A percentile compares a stretch with the other conserved stretches of the same genome.
Conservation (phyloP, 768 basidiomycete genomes). For the Leccinum pellstonianum region DNA sequence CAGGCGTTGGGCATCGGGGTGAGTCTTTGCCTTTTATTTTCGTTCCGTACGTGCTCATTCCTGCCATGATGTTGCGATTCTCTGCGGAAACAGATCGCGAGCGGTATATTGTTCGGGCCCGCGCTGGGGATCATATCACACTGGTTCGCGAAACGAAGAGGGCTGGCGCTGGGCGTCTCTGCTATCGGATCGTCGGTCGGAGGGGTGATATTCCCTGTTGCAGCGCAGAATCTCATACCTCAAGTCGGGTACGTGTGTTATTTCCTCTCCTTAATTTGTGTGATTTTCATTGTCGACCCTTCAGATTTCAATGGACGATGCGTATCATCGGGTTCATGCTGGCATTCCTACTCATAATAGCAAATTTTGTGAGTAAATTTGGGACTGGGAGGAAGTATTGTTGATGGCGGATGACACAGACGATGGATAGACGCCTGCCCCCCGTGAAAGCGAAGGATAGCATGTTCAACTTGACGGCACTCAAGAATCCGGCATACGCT, state of each 20-base stretch:
- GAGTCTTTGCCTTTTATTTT: constrained; percentile 18
- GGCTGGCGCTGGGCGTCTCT: constrained; percentile 57
- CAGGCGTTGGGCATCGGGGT: constrained; percentile 71
- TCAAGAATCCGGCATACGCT: constrained; percentile 46
- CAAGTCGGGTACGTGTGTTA: constrained; percentile 48
- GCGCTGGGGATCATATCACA: constrained; percentile 60
- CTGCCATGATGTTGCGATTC: neutral
- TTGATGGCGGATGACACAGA: constrained; percentile 13
- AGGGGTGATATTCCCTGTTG: constrained; percentile 65
- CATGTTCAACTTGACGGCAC: constrained; percentile 53
- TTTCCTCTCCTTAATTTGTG: neutral
- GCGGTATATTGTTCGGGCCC: constrained; percentile 63
- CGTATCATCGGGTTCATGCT: constrained; percentile 67
- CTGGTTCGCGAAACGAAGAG: constrained; percentile 65
- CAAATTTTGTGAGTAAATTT: constrained; percentile 46
- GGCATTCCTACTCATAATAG: constrained; percentile 46
- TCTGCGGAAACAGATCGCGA: constrained; percentile 29
- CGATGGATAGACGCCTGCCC: constrained; percentile 48
- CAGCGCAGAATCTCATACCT: constrained; percentile 52
- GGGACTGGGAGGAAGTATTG: neutral
- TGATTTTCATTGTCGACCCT: neutral
- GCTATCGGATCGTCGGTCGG: constrained; percentile 70
- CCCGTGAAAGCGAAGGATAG: constrained; percentile 54
- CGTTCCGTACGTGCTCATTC: neutral
- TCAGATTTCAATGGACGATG: constrained; percentile 78